These are phyloP conservation scores for Pythium aristosporum DNA, from an alignment of 352 stramenopile genomes.

Conservation along the genomic window DNA sequence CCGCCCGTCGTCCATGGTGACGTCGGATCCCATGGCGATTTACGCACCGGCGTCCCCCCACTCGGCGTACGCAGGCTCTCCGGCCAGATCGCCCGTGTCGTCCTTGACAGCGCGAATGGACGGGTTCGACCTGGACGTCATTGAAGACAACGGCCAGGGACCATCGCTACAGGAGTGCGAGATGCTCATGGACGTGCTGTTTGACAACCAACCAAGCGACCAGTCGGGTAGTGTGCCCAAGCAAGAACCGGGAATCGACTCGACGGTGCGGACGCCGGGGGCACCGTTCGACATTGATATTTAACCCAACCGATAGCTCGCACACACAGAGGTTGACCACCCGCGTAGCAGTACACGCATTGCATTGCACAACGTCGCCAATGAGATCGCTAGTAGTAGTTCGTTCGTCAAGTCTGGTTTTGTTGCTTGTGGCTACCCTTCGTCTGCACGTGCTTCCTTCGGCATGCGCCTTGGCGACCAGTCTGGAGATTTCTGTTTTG, in stretches of 20 bases:
- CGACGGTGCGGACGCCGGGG: not conserved
- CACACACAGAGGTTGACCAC: not conserved
- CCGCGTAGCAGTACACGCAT: too few species aligned
- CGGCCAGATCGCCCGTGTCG: conserved; percentile 18
- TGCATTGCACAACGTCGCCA: too few species aligned
- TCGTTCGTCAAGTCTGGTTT: too few species aligned
- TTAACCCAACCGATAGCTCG: conserved; percentile 10
- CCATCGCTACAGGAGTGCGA: conserved; percentile 66
- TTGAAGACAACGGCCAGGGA: conserved; percentile 43
- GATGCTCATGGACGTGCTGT: conserved; percentile 68
- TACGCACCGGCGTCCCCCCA: conserved; percentile 20
- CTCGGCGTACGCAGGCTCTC: conserved; percentile 14
- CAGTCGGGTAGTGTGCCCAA: not conserved
- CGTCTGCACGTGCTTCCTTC: too few species aligned
- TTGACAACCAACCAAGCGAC: conserved; percentile 20
- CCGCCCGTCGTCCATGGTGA: conserved; percentile 12
- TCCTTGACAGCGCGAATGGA: conserved; percentile 17
- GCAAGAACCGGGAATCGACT: conserved; percentile 9
- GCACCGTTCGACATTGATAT: conserved; percentile 25
- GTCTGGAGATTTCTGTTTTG: too few species aligned
- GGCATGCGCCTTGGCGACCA: too few species aligned
- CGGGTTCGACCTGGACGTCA: conserved; percentile 22
- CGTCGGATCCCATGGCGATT: conserved; percentile 12
- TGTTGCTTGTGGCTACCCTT: too few species aligned
- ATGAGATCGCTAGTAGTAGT: too few species aligned